Evolutionary conservation across 768 basidiomycete species (phyloP), one percentile per base, ranked within the genome.

Genomic region (Flagelloscypha sp.): DNA sequence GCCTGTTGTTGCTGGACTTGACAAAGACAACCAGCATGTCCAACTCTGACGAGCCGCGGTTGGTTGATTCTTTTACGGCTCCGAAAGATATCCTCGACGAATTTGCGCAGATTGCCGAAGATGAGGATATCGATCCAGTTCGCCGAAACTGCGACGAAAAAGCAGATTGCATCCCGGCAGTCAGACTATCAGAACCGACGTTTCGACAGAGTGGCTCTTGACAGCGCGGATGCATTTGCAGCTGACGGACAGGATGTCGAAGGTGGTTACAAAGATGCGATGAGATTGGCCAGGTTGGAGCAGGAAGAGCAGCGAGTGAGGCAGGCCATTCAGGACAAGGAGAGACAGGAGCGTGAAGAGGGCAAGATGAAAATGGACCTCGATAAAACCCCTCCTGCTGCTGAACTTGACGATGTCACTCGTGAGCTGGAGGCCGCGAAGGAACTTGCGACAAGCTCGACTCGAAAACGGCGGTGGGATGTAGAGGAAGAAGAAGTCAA

Each of bases 211-310:
- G 74, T 81, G 40, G 83, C 81, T 19, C 74, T 82, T 42, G 84
- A 84, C 27, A 84, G 87, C 36, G 74, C 72, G 7, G 85, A 89
- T 59, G 86, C 78, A 0, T 90, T 88, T 48, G 68, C 51, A n/a
- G n/a, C n/a, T n/a, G n/a, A n/a, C n/a, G n/a, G n/a, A 0, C 66
- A 66, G 44, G 75, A 77, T 19, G 70, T 72, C 1, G 87, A 89
- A 52, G 88, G 89, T 30, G 85, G 86, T 3, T 99, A 98, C 57
- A 93, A 87, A 54, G 94, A 97, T 54, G 86, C 90, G 9, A 99
- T 98, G 95, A 72, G 90, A 52, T 52, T 93, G 47, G 70, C 84
- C 41, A 76, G 79, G 54, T 62, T 99, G 58, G 92, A 98, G 70
- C 84, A 87, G 61, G 95, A 98, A 62, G 95, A 98, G 61, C 67